Base-by-base conservation (phyloP, 208 protist genomes). In the Wallacemonas sp. region DNA sequence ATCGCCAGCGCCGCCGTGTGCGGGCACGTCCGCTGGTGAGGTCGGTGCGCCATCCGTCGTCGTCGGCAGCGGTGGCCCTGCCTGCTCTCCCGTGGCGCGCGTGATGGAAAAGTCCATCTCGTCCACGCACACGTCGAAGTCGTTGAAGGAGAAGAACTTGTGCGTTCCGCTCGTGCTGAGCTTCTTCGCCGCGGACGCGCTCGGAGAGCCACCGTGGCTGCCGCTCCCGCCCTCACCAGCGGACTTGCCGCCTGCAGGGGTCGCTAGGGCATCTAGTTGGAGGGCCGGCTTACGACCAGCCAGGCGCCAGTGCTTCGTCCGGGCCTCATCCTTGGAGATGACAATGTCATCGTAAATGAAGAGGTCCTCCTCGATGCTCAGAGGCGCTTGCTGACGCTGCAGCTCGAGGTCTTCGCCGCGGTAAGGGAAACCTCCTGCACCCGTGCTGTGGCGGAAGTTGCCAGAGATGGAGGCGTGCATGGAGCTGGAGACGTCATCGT, bases 311-410 rank as follows among this genome's bases (percentile, higher is more conserved):
- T 93, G 82, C 77, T 88, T 86, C 27, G 72, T 79, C 56, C 77
- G 75, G 6, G 76, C 82, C 65, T 90, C 84, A 45, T 80, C 72
- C 63, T 88, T 93, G 19, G 80, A 82, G 34, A 95, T 88, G 54
- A 91, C 70, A 46, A 85, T 87, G 62, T 93, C 90, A 66, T 93
- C 90, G 75, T 92, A 95, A 21, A 92, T 67, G 60, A 95, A 95
- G 11, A 91, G 55, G 26, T 93, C 86, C 36, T 84, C 79, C 39
- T 88, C 86, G 33, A 91, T 80, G 31, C 63, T 77, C 24, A 81
- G 71, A 2, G 78, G 65, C 0, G 61, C 68, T 67, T 82, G 75
- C 53, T 83, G 69, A 19, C 82, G 69, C 78, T 96, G 88, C 27
- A 80, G 59, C 69, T 98, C 95, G 27, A 91, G 49, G 30, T 92